Base-by-base conservation (phyloP, 768 basidiomycete genomes). In the Xerocomus spinulosus region DNA sequence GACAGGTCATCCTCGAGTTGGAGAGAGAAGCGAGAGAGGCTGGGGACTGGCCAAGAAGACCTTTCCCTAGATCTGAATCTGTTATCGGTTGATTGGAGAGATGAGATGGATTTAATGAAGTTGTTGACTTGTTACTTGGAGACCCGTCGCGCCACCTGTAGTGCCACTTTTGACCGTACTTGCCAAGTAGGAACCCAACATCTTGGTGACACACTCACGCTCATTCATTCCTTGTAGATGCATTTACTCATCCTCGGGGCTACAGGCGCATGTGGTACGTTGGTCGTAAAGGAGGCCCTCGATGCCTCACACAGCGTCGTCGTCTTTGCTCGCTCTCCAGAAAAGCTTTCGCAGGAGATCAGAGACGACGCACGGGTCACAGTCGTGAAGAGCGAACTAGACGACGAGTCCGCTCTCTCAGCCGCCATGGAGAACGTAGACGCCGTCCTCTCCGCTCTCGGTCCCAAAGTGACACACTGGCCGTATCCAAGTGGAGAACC, bases 221-320 rank as follows among this genome's bases (percentile, higher is more conserved):
- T n/a, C n/a, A 28, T 28, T 20, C 17, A 30, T 42, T 42, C 18
- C 30, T 14, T 28, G 5, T 28, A 28, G 26, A 28, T 78, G 78
- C 80, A 72, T 21, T 56, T 86, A 48, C 71, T 88, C 45, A 70
- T 88, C 49, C 72, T 89, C n/a, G 87, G 86, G 15, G 81, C 74
- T 20, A 89, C 86, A 3, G 85, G 86, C 2, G 73, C 79, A 13
- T 65, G 67, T 29, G 87, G 86, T 41, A 64, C 77, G 37, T 72
- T 75, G 15, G 70, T 87, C 49, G 72, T 82, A 48, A 74, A 79
- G 43, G 75, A 83, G 57, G 68, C 73, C 5, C 74, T 88, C 15
- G 58, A 67, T 15, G 65, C 66, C 18, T 54, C 60, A 5, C 72
- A 76, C 53, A 69, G 73, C 4, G 55, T 87, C 51, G 70, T 86